Evolutionary conservation across 108 stramenopile genomes (phyloP), one percentile per base, ranked within the genome.

Genomic region (Nannochloropsis gaditana): DNA sequence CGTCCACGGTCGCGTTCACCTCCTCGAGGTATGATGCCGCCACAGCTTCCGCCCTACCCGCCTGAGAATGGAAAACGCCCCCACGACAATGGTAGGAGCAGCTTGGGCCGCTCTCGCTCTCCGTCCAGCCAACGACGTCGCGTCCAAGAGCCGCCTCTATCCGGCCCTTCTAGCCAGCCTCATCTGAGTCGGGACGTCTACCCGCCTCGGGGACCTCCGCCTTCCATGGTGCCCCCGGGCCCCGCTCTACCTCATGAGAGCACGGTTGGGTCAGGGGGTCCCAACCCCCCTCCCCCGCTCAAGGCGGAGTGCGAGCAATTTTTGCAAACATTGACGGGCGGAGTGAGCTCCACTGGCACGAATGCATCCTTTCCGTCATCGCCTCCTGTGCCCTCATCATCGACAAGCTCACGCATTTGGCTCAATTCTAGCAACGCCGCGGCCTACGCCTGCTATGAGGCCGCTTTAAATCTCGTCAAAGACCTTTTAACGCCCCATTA

Each of bases 291-390:
- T 73, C 59, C 59, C 19, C 59, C 59, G 15, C 59, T 73, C 59
- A 73, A 73, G 59, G 59, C 59, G 19, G 59, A 73, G 59, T 73
- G 59, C 8, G 59, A 73, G 19, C 59, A 73, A n/a, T 73, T 73
- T 73, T n/a, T 73, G 59, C 59, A 73, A 73, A n/a, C 59, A 15
- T 73, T 73, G 59, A 73, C 59, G 59, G 59, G 59, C 59, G 59
- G 59, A 15, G 15, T 50, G 47, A 73, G 59, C n/a, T 4, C 19
- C n/a, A 73, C 19, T 73, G 8, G 59, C n/a, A n/a, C 19, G n/a
- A 73, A 6, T 73, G 59, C 59, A n/a, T 15, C 59, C 2, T n/a
- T n/a, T 6, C n/a, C 59, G 6, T 73, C 59, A 15, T 73, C 59
- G 19, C n/a, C n/a, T 15, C 59, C 59, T 73, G 59, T n/a, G 15